phyloP scores from a whole-genome alignment of 768 basidiomycete genomes.

The Plicaturopsis crispa region DNA sequence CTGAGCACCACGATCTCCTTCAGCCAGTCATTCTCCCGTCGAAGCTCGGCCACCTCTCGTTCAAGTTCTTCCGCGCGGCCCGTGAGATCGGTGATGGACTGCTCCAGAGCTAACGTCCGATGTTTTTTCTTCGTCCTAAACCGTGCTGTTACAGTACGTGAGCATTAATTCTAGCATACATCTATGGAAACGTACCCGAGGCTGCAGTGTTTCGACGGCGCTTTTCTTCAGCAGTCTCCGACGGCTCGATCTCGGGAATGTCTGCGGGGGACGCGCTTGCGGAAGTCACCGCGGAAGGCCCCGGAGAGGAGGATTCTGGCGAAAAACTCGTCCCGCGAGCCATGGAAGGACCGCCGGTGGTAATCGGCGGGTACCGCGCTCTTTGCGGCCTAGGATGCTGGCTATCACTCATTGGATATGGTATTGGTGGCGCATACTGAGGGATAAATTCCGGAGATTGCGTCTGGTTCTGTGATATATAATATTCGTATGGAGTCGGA shows the following conservation, averaged over 20 bases:
- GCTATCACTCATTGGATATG: too few species aligned
- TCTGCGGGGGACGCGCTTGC: constrained; percentile 17
- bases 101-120: constrained; percentile 59
- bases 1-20: constrained; percentile 86
- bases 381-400: too few species aligned
- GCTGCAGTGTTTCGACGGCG: constrained; percentile 76
- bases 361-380: too few species aligned
- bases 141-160: constrained; percentile 67
- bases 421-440: too few species aligned
- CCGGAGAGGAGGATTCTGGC: too few species aligned
- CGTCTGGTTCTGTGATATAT: too few species aligned
- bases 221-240: constrained; percentile 56
- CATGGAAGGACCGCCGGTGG: too few species aligned
- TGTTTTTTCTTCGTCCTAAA: constrained; percentile 83
- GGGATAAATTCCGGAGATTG: too few species aligned
- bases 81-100: constrained; percentile 63
- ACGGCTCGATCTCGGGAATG: constrained; percentile 30
- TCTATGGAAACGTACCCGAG: constrained; percentile 58
- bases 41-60: constrained; percentile 65
- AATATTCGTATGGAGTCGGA: too few species aligned
- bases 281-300: constrained; percentile 10
- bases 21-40: constrained; percentile 80
- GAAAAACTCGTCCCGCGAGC: too few species aligned
- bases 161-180: too few species aligned
- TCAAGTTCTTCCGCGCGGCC: constrained; percentile 78